These are phyloP conservation scores for Paramecium primaurelia DNA, from an alignment of 73 alveolate genomes.

Conservation along the genomic window DNA sequence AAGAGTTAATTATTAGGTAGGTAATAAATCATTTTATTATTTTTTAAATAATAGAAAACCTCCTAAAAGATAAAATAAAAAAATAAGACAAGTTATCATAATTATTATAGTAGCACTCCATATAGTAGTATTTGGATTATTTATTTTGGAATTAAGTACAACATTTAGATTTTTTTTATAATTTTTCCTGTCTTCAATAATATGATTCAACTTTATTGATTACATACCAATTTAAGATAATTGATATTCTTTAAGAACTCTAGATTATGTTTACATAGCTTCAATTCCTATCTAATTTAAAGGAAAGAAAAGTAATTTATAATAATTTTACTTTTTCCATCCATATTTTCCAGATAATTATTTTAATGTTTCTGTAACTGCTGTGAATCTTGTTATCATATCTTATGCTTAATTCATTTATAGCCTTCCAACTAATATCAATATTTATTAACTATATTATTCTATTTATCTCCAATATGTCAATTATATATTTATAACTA, in stretches of 20 bases:
- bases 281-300: not conserved
- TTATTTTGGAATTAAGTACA: constrained; percentile 2
- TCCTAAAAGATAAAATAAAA: not conserved
- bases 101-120: not conserved
- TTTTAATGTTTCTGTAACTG: not conserved
- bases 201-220: not conserved
- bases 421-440: not conserved
- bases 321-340: constrained; percentile 28
- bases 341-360: not conserved
- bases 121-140: not conserved
- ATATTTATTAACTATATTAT: not conserved
- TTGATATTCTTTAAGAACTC: not conserved
- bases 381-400: not conserved
- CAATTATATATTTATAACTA: not conserved
- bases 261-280: not conserved
- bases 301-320: not conserved
- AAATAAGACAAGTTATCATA: not conserved
- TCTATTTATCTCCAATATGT: not conserved
- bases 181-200: not conserved
- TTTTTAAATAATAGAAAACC: not conserved
- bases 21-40: not conserved
- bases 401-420: not conserved
- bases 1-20: not conserved
- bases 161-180: not conserved
- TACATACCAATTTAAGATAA: not conserved